Base-by-base conservation (phyloP, 2,329 filamentous ascomycete genomes). In the Tolypocladium endophyticum region DNA sequence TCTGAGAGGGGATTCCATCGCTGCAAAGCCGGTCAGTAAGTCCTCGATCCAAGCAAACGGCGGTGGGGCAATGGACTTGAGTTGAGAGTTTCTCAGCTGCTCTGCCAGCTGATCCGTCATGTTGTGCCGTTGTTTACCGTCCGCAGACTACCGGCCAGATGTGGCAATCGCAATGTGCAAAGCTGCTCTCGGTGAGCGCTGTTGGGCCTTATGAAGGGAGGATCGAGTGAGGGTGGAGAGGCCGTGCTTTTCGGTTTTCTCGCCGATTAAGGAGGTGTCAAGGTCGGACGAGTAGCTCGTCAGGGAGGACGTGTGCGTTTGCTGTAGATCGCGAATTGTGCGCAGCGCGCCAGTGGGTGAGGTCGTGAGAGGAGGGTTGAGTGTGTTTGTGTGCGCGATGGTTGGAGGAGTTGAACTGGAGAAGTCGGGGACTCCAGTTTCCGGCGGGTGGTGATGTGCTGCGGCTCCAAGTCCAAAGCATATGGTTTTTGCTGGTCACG, bases 101-200 rank as follows among this genome's bases (percentile, higher is more conserved):
- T 79, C 75, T 72, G 71, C 73, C 66, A 78, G 70, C 70, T 76
- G 74, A 68, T 78, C 76, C 67, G 76, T 70, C 76, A 78, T 78
- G 20, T 69, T 66, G 64, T 65, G 67, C 65, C 64, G 58, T 59
- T 64, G 63, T 23, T 28, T 50, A 67, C 64, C 65, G 64, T 67
- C 64, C 64, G 62, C 64, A 63, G 67, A 67, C 63, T 61, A 63
- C 58, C 60, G 62, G 63, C 60, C 60, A 64, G 54, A 62, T 60
- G 58, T 55, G 58, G 58, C 58, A 63, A 58, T 57, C 60, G 61
- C 61, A 61, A 54, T 62, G 61, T 63, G 62, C 64, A 67, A 66
- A 64, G 62, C 58, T 6, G 30, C 50, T 33, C 50, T 35, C 50
- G 50, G 50, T 36, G 50, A 36, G 50, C 50, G 30, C 20, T 23